phyloP scores from a whole-genome alignment of 805 yeast genomes.

The Yarrowia yakushimensis region DNA sequence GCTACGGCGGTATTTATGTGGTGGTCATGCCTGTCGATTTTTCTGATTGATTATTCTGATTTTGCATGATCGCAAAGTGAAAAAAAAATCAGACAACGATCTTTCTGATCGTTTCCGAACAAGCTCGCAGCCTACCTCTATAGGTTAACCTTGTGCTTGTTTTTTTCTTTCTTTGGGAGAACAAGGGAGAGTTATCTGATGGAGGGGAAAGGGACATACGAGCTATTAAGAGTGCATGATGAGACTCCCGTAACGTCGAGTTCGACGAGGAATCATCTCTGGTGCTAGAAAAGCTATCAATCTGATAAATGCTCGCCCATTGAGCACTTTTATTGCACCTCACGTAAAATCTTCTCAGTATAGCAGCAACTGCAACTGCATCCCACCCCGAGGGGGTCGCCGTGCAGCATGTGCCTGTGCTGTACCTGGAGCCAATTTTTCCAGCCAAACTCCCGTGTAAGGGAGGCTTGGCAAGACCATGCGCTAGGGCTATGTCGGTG shows the following conservation, averaged over 20 bases:
- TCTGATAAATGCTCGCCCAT: background rate
- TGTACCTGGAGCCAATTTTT: constrained; percentile 15
- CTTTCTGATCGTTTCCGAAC: background rate
- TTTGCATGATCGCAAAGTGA: background rate
- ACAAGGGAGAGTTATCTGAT: background rate
- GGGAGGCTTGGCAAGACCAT: constrained; percentile 15
- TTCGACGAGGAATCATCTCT: no score
- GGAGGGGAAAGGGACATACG: background rate
- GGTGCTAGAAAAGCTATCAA: no score
- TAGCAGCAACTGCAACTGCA: constrained; percentile 1
- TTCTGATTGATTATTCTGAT: constrained; percentile 14
- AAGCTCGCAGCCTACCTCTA: background rate
- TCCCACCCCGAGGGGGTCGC: background rate
- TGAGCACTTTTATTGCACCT: background rate
- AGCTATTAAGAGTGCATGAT: background rate
- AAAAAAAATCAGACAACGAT: background rate
- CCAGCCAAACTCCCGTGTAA: background rate
- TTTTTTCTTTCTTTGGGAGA: background rate
- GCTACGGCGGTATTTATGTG: background rate
- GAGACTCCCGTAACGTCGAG: no score
- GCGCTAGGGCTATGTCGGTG: background rate
- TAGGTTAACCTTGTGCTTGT: background rate
- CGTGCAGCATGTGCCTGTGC: background rate
- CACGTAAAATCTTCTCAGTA: background rate
- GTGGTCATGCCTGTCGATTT: background rate